Evolutionary conservation across 768 basidiomycete species (phyloP).

Genomic region (Asterophora lycoperdoides): DNA sequence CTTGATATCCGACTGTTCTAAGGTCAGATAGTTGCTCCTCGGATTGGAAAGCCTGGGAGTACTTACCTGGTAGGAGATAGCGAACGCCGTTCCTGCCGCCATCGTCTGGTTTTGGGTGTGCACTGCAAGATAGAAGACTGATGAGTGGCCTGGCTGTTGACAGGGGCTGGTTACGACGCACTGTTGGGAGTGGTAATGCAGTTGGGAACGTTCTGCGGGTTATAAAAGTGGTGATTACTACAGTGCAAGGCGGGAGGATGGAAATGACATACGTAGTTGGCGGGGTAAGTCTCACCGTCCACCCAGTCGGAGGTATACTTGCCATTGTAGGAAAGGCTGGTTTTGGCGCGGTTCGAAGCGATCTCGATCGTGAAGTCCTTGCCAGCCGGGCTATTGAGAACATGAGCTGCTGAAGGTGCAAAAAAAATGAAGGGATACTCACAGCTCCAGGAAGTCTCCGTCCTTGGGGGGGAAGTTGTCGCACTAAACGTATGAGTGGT

Average conservation of each 20-base stretch:
- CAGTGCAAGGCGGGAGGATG: background rate
- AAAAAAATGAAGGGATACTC: slow-evolving; percentile 13
- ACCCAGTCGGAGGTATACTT: slow-evolving; percentile 38
- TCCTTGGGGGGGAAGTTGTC: no score
- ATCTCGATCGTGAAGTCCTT: slow-evolving; percentile 45
- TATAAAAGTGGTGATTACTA: background rate
- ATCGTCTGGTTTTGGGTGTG: slow-evolving; percentile 52
- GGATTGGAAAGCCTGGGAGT: no score
- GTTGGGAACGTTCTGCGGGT: slow-evolving; percentile 24
- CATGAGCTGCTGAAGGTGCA: no score
- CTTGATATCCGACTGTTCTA: slow-evolving; percentile 40
- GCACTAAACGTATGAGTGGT: slow-evolving; percentile 27
- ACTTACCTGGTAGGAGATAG: slow-evolving; percentile 44
- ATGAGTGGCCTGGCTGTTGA: background rate
- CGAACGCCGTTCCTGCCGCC: no score
- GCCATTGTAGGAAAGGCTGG: slow-evolving; percentile 40
- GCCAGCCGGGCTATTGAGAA: slow-evolving; percentile 43
- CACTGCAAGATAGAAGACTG: slow-evolving; percentile 36
- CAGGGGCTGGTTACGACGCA: slow-evolving; percentile 12
- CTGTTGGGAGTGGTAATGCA: no score
- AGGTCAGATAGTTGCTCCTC: no score
- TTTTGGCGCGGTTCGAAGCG: slow-evolving; percentile 45
- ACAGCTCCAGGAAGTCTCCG: slow-evolving; percentile 43
- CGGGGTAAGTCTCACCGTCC: slow-evolving; percentile 40
- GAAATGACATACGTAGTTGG: slow-evolving; percentile 36